Conservation (phyloP, 2,329 filamentous ascomycete species). For the Colletotrichum viniferum region DNA sequence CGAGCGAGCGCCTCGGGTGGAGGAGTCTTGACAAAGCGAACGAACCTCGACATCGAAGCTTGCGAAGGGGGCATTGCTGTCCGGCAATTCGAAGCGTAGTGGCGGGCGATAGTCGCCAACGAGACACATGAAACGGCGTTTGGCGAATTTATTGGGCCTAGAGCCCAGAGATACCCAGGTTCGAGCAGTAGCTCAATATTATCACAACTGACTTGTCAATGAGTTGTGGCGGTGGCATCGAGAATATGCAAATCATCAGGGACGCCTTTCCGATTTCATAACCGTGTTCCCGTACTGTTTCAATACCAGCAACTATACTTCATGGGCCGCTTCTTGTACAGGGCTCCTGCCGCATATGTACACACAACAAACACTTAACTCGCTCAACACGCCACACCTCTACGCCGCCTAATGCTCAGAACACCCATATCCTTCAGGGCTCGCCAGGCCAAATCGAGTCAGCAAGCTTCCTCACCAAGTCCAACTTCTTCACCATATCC, state of each 20-base stretch:
- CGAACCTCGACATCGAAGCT: too few species aligned
- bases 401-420: neutral
- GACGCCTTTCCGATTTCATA: too few species aligned
- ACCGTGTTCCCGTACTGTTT: neutral
- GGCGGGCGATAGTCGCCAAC: too few species aligned
- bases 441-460: constrained; percentile 19
- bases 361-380: too few species aligned
- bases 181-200: neutral
- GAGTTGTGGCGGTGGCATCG: too few species aligned
- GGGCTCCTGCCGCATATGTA: neutral
- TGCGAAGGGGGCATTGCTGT: too few species aligned
- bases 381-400: neutral
- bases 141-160: neutral
- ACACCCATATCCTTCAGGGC: neutral
- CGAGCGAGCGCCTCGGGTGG: too few species aligned
- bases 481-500: constrained; percentile 17
- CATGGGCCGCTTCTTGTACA: neutral
- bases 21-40: too few species aligned
- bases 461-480: constrained; percentile 11
- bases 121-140: neutral
- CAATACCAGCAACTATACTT: fast-evolving
- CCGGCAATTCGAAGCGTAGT: neutral
- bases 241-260: too few species aligned
- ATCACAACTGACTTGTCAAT: neutral
- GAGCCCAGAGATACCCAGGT: constrained; percentile 11